These are phyloP conservation scores for Triticum turgidum DNA, from an alignment of 176 grass and related monocot genomes.

Conservation along the genomic window DNA sequence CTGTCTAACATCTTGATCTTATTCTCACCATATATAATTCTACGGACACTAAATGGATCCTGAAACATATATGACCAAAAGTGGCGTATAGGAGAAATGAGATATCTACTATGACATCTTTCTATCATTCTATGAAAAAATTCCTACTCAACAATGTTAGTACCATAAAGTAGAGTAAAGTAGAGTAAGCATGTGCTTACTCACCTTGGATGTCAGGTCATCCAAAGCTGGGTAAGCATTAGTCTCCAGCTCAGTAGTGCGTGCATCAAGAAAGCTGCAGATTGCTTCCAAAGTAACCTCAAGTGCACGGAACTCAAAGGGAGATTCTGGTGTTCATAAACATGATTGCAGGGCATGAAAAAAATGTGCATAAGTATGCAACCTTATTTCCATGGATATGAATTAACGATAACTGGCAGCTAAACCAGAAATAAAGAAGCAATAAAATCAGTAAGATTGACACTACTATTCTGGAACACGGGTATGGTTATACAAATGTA, in stretches of 20 bases:
- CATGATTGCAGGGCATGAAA: conserved; percentile 18
- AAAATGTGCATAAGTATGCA: neutral
- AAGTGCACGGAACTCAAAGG: conserved; percentile 91
- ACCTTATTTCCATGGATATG: neutral
- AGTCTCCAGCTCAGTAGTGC: conserved; percentile 81
- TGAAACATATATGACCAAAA: neutral
- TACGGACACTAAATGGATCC: neutral
- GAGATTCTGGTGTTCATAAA: conserved; percentile 61
- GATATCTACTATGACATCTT: neutral
- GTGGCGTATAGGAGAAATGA: neutral
- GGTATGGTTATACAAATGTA: neutral
- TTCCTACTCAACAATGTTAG: conserved; percentile 17
- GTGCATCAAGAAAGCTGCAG: conserved; percentile 90
- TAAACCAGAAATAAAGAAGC: conserved; percentile 5
- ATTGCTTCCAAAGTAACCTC: conserved; percentile 95
- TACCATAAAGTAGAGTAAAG: neutral
- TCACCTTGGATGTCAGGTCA: conserved; percentile 91
- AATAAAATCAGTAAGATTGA: conserved; percentile 17
- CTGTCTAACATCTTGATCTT: neutral
- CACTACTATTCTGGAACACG: neutral
- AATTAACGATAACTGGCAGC: neutral
- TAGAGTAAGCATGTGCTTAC: neutral
- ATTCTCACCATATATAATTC: neutral
- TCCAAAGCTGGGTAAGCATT: conserved; percentile 91
- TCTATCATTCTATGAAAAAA: neutral